These are phyloP conservation scores for Blastobotrys parvus DNA, from an alignment of 805 yeast genomes.

Conservation along the genomic window DNA sequence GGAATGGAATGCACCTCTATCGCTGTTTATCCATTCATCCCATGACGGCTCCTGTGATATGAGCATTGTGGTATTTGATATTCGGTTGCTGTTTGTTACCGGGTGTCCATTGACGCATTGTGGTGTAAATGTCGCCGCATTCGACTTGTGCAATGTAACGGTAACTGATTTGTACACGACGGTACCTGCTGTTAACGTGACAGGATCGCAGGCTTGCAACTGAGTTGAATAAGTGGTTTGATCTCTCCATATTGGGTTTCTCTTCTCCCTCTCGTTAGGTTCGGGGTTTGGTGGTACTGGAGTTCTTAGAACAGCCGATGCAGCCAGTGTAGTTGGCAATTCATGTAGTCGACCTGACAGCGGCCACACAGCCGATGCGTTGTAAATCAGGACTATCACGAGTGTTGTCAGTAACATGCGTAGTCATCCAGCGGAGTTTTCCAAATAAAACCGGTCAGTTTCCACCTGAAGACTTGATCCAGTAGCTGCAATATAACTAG, in stretches of 20 bases:
- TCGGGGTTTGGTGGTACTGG: too few relatives aligned
- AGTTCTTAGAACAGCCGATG: too few relatives aligned
- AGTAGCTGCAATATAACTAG: too few relatives aligned
- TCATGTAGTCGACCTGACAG: too few relatives aligned
- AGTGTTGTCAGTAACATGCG: too few relatives aligned
- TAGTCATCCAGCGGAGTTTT: too few relatives aligned
- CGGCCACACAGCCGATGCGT: too few relatives aligned
- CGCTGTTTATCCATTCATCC: constrained; percentile 9
- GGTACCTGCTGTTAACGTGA: neutral
- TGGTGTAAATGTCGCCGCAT: constrained; percentile 12
- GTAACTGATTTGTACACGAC: neutral
- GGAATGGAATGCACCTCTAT: constrained; percentile 1
- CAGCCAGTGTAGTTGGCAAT: too few relatives aligned
- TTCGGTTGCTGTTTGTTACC: constrained; percentile 8
- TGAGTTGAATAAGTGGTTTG: neutral
- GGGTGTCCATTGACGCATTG: constrained; percentile 13
- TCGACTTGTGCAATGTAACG: neutral
- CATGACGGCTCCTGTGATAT: constrained; percentile 5
- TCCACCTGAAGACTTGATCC: too few relatives aligned
- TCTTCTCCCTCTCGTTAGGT: too few relatives aligned
- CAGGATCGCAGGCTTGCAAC: neutral
- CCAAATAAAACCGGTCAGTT: too few relatives aligned
- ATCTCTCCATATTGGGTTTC: constrained; percentile 3
- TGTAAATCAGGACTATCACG: too few relatives aligned
- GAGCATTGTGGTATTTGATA: constrained; percentile 6